These are phyloP conservation scores for Spathaspora hagerdaliae DNA, from an alignment of 805 yeast genomes.

Conservation along the genomic window DNA sequence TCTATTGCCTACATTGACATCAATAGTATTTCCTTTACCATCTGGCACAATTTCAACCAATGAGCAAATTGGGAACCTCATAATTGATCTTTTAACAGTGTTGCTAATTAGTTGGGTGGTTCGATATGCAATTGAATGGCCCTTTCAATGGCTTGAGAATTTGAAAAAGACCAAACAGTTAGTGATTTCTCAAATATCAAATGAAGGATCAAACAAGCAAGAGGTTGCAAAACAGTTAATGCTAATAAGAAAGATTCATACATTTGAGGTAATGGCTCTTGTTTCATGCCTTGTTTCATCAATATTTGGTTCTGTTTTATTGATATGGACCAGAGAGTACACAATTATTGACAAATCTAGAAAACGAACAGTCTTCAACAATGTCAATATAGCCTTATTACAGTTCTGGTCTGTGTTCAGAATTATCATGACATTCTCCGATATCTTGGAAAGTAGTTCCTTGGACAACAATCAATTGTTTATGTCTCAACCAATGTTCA, in stretches of 20 bases:
- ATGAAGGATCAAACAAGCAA: not conserved
- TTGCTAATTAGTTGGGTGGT: slow-evolving; percentile 30
- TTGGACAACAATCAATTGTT: slow-evolving; percentile 3
- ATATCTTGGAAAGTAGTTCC: slow-evolving; percentile 6
- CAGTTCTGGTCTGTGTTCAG: slow-evolving; percentile 13
- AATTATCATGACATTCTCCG: slow-evolving; percentile 4
- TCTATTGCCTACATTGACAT: slow-evolving; percentile 22
- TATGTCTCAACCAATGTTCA: not conserved
- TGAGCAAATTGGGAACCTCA: slow-evolving; percentile 19
- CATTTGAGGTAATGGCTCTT: slow-evolving; percentile 19
- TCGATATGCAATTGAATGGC: slow-evolving; percentile 36
- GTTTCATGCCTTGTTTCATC: slow-evolving; percentile 23
- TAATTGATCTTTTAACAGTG: slow-evolving; percentile 30
- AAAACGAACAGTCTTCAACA: slow-evolving; percentile 25
- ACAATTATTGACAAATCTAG: slow-evolving; percentile 23
- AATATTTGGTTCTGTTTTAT: slow-evolving; percentile 20
- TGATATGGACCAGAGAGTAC: slow-evolving; percentile 24
- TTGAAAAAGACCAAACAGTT: slow-evolving; percentile 14
- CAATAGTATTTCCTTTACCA: slow-evolving; percentile 19
- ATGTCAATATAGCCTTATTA: slow-evolving; percentile 33
- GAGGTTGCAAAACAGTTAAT: slow-evolving; percentile 4
- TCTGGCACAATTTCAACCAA: slow-evolving; percentile 5
- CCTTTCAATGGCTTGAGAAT: slow-evolving; percentile 36
- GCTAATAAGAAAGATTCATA: slow-evolving; percentile 8
- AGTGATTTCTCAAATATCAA: slow-evolving; percentile 10